A percentile compares a stretch with the other conserved stretches of the same genome.
Evolutionary conservation across 2,329 filamentous ascomycete species (phyloP).

Genomic region (Hypoxylon sp.): DNA sequence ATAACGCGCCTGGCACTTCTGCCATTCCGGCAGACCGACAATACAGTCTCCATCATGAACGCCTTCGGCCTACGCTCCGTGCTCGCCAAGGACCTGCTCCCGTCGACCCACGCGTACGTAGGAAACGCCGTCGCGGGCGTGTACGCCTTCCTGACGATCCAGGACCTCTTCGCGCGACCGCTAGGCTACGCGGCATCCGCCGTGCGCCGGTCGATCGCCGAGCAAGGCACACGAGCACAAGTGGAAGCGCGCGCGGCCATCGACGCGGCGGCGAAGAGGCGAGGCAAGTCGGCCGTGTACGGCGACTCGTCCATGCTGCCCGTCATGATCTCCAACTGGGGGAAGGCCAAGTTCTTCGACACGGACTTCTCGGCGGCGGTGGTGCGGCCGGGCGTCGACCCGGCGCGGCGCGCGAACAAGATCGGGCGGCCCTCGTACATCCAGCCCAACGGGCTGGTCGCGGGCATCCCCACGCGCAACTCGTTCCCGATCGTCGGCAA

Average conservation of each 20-base stretch:
- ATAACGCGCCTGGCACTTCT: conserved; percentile 44
- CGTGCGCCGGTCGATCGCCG: conserved; percentile 46
- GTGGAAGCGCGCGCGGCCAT: conserved; percentile 34
- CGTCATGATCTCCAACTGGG: conserved; percentile 48
- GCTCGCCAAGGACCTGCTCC: conserved; percentile 44
- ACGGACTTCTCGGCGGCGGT: conserved; percentile 49
- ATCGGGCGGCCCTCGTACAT: conserved; percentile 33
- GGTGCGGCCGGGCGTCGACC: conserved; percentile 16
- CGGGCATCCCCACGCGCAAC: conserved; percentile 28
- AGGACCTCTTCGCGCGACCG: conserved; percentile 37
- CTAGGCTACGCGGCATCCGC: conserved; percentile 33
- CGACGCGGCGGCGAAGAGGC: conserved; percentile 8
- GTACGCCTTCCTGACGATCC: conserved; percentile 33
- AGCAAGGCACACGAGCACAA: conserved; percentile 46
- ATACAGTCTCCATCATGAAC: conserved; percentile 50
- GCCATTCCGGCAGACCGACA: conserved; percentile 38
- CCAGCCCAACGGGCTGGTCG: conserved; percentile 29
- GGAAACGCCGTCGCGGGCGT: conserved; percentile 37
- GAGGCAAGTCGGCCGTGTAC: conserved; percentile 32
- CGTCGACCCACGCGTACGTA: conserved; percentile 38
- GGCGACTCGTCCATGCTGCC: conserved; percentile 37
- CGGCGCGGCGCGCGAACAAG: conserved; percentile 16
- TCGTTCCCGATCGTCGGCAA: conserved; percentile 39
- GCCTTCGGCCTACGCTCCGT: conserved; percentile 50
- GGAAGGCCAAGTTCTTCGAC: conserved; percentile 47